These are phyloP conservation scores for Starmerella bombi DNA, from an alignment of 805 yeast genomes.

Conservation along the genomic window DNA sequence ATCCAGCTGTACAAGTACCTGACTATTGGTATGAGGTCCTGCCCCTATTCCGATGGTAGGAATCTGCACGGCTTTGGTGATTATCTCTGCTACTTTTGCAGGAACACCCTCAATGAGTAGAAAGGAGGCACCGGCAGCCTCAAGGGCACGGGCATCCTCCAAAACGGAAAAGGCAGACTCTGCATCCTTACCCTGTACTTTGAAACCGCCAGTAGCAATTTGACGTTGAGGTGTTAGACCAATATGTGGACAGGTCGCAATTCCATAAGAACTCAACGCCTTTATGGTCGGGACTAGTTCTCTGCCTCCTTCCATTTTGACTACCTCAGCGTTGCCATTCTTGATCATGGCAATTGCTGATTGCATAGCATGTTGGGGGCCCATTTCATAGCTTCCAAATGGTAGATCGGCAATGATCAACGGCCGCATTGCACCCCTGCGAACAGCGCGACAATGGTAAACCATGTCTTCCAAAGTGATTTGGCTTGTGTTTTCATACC, in stretches of 20 bases:
- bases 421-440: slow-evolving; percentile 53
- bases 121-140: slow-evolving; percentile 63
- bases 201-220: slow-evolving; percentile 71
- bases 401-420: slow-evolving; percentile 77
- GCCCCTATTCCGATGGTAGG: slow-evolving; percentile 97
- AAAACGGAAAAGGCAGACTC: slow-evolving; percentile 43
- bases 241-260: slow-evolving; percentile 83
- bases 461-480: slow-evolving; percentile 63
- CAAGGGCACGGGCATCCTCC: slow-evolving; percentile 55
- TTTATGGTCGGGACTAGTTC: slow-evolving; percentile 43
- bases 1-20: slow-evolving; percentile 80
- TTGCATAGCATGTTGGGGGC: slow-evolving; percentile 48
- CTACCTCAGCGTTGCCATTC: slow-evolving; percentile 46
- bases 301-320: slow-evolving; percentile 75
- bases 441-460: slow-evolving; percentile 61
- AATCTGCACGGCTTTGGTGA: slow-evolving; percentile 46
- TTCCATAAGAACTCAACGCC: slow-evolving; percentile 51
- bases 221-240: slow-evolving; percentile 87
- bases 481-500: slow-evolving; percentile 54
- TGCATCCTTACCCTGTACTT: slow-evolving; percentile 59
- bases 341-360: slow-evolving; percentile 45
- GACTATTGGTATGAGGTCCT: slow-evolving; percentile 72
- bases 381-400: slow-evolving; percentile 68
- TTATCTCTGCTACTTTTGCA: slow-evolving; percentile 45
- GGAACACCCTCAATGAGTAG: slow-evolving; percentile 82